These are phyloP conservation scores for Nannochloropsis limnetica DNA, from an alignment of 352 stramenopile genomes.

Conservation along the genomic window DNA sequence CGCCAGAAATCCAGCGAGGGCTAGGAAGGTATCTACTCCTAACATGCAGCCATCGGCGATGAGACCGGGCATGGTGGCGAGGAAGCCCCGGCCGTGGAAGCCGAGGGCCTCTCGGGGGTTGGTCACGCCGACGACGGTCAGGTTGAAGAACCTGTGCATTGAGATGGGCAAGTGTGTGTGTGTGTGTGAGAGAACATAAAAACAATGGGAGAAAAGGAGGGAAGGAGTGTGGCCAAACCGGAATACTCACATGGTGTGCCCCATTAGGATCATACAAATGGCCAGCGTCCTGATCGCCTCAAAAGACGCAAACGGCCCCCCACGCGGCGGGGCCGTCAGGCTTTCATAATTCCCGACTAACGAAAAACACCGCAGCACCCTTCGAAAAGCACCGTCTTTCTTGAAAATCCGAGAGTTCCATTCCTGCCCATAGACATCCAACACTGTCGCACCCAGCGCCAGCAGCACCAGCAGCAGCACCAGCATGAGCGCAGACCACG, in stretches of 20 bases:
- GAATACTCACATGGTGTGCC: not conserved
- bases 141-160: not conserved
- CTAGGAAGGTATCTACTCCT: not conserved
- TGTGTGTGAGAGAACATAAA: not conserved
- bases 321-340: not conserved
- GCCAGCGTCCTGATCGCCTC: not conserved
- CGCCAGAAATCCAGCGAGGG: not conserved
- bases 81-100: not conserved
- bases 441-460: not conserved
- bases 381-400: not conserved
- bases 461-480: not conserved
- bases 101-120: not conserved
- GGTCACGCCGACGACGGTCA: conserved; percentile 28
- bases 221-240: no score
- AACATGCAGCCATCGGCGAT: not conserved
- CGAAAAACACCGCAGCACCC: not conserved
- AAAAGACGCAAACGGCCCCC: conserved; percentile 7
- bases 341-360: not conserved
- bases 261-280: conserved; percentile 3
- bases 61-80: not conserved
- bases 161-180: not conserved
- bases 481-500: conserved; percentile 22
- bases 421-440: not conserved
- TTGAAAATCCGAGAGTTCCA: not conserved
- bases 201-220: not conserved